These are phyloP conservation scores for Neofusicoccum ribis DNA, from an alignment of 2,329 filamentous ascomycete species.

Conservation along the genomic window DNA sequence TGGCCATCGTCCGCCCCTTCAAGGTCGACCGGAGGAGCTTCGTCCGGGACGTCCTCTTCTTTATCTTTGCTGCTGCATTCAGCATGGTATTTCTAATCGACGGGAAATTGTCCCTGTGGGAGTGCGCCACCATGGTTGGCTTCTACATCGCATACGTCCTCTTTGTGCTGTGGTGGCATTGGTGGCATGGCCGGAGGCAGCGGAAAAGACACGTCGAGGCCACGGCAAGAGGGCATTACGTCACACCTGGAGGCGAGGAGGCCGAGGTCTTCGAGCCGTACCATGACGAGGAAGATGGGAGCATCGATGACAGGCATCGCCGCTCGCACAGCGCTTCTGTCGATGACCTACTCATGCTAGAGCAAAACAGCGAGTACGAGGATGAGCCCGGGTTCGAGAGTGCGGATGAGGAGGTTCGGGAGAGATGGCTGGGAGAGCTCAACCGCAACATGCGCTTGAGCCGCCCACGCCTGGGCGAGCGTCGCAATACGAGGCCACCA, in stretches of 20 bases:
- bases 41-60: slow-evolving; percentile 87
- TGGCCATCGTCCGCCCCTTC: slow-evolving; percentile 96
- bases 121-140: slow-evolving; percentile 84
- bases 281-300: slow-evolving; percentile 44
- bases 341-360: slow-evolving; percentile 65
- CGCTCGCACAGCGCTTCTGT: slow-evolving; percentile 41
- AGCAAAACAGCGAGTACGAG: slow-evolving; percentile 56
- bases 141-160: slow-evolving; percentile 90
- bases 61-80: slow-evolving; percentile 82
- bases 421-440: slow-evolving; percentile 73
- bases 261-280: slow-evolving; percentile 56
- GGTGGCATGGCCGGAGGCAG: slow-evolving; percentile 69
- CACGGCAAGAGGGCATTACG: slow-evolving; percentile 72
- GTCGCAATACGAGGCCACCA: slow-evolving; percentile 68
- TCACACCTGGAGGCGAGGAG: slow-evolving; percentile 62
- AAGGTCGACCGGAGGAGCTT: slow-evolving; percentile 87
- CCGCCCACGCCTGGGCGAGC: slow-evolving; percentile 61
- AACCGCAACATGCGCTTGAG: slow-evolving; percentile 90
- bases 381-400: slow-evolving; percentile 62
- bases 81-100: slow-evolving; percentile 86
- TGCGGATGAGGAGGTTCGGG: slow-evolving; percentile 64
- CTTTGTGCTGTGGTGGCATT: slow-evolving; percentile 90
- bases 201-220: slow-evolving; percentile 65
- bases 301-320: slow-evolving; percentile 43
- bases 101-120: slow-evolving; percentile 81